Conservation (phyloP, 768 basidiomycete genomes). For the Boletus eberwhitei region DNA sequence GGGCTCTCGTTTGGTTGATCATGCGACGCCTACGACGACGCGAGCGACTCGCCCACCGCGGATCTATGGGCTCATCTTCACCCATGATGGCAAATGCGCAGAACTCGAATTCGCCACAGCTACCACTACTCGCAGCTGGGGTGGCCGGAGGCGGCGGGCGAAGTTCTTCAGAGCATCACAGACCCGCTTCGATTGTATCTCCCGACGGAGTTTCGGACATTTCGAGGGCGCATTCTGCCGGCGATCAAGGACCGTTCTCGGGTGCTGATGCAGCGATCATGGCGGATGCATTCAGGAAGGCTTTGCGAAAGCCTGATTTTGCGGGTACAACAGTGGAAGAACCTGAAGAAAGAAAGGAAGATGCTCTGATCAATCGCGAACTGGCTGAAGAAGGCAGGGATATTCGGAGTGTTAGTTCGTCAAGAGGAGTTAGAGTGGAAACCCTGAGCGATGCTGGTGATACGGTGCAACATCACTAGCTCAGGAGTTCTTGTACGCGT, state of each 20-base stretch:
- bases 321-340: constrained; percentile 67
- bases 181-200: constrained; percentile 41
- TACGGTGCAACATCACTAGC: constrained; percentile 45
- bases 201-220: constrained; percentile 75
- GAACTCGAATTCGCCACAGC: constrained; percentile 38
- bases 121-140: constrained; percentile 44
- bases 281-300: constrained; percentile 88
- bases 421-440: constrained; percentile 77
- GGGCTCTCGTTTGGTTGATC: constrained; percentile 69
- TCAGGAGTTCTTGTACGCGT: constrained; percentile 35
- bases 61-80: constrained; percentile 74
- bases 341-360: constrained; percentile 40
- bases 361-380: constrained; percentile 57
- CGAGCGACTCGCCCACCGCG: constrained; percentile 51
- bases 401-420: constrained; percentile 78
- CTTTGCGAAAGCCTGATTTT: constrained; percentile 87
- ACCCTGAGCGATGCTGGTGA: constrained; percentile 55
- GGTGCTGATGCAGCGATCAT: constrained; percentile 88
- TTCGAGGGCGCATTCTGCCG: constrained; percentile 55
- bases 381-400: constrained; percentile 88
- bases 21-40: constrained; percentile 63
- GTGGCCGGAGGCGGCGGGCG: constrained; percentile 33
- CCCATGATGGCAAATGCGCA: constrained; percentile 77
- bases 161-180: constrained; percentile 31
- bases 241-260: constrained; percentile 70